phyloP scores from a whole-genome alignment of 345 rosid species.

The Linum tenue region DNA sequence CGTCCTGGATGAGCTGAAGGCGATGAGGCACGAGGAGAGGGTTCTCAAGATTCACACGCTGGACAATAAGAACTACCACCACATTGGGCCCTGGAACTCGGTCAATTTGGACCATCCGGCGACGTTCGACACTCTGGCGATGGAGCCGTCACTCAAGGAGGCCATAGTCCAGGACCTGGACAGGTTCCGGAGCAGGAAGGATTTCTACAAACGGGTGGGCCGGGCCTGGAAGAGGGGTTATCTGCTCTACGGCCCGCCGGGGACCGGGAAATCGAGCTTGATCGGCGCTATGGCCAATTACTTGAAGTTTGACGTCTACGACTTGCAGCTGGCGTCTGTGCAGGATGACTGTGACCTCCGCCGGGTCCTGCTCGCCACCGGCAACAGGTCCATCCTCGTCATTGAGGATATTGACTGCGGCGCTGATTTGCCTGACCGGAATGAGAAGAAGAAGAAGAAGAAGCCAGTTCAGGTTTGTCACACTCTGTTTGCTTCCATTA shows the following conservation, averaged over 20 bases:
- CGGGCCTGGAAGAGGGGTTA: slow-evolving; percentile 21
- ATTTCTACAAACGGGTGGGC: slow-evolving; percentile 15
- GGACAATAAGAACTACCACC: too few species aligned
- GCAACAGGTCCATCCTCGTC: slow-evolving; percentile 13
- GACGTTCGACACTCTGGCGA: slow-evolving; percentile 14
- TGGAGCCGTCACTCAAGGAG: slow-evolving; percentile 12
- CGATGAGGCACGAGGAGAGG: too few species aligned
- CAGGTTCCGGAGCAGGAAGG: slow-evolving; percentile 11
- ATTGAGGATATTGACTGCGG: slow-evolving; percentile 21
- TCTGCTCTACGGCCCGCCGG: slow-evolving; percentile 18
- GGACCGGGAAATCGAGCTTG: slow-evolving; percentile 16
- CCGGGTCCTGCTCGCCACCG: slow-evolving; percentile 12
- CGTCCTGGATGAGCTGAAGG: too few species aligned
- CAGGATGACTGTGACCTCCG: slow-evolving; percentile 14
- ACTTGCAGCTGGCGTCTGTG: slow-evolving; percentile 17
- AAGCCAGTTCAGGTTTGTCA: too few species aligned
- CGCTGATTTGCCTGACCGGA: slow-evolving; percentile 8
- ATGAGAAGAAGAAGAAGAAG: slow-evolving; percentile 13
- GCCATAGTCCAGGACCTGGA: slow-evolving; percentile 12
- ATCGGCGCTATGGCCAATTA: slow-evolving; percentile 21
- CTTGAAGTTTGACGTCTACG: slow-evolving; percentile 19
- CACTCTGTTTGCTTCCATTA: too few species aligned
- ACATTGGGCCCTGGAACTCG: slow-evolving; percentile 3
- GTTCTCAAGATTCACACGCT: too few species aligned
- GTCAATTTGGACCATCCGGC: slow-evolving; percentile 17